These are phyloP conservation scores for Magnolia sinica DNA, from an alignment of 164 flowering plant species.

Conservation along the genomic window DNA sequence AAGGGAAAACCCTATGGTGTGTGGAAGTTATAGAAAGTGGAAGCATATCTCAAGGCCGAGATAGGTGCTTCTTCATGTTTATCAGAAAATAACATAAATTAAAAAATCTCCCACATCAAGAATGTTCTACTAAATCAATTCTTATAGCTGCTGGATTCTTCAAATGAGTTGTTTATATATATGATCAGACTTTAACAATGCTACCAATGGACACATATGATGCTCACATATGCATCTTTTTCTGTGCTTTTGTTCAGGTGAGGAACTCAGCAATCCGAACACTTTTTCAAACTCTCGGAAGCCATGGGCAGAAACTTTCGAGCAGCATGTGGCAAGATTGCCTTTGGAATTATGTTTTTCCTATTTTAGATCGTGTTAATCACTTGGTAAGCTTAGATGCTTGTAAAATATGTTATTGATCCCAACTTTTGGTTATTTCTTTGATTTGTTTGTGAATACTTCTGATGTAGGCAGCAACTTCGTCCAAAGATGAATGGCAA, in stretches of 20 bases:
- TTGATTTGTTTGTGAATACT: conserved; percentile 6
- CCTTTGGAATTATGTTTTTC: conserved; percentile 92
- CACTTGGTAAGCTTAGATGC: conserved; percentile 61
- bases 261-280: conserved; percentile 93
- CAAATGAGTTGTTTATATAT: no score
- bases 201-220: background rate
- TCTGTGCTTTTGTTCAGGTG: conserved; percentile 49
- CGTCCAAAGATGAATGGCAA: conserved; percentile 97
- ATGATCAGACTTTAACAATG: no score
- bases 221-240: background rate
- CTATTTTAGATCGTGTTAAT: conserved; percentile 72
- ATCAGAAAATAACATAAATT: no score
- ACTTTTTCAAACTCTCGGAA: conserved; percentile 90
- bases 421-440: background rate
- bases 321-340: conserved; percentile 95
- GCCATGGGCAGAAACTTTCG: conserved; percentile 95
- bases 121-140: no score
- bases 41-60: no score
- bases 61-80: no score
- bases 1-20: no score
- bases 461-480: conserved; percentile 68
- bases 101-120: no score
- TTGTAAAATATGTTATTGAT: background rate
- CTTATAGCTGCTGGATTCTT: no score
- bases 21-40: no score